Percentiles rank a stretch among this genome's conserved stretches.
These are phyloP conservation scores for Clavispora santaluciae DNA, from an alignment of 805 yeast species.

Conservation along the genomic window DNA sequence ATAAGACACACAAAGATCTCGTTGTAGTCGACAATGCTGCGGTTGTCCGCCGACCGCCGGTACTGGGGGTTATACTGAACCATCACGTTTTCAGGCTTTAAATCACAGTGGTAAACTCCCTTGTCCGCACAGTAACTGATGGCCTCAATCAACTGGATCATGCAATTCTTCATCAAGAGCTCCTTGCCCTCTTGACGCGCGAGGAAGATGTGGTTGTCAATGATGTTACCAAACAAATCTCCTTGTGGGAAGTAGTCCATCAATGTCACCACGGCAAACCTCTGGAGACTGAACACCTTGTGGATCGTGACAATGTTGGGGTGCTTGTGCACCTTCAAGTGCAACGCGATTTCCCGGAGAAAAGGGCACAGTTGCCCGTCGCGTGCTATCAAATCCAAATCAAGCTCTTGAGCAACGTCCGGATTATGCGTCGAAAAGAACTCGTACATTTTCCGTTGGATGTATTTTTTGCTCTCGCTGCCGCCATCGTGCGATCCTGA, in stretches of 20 bases:
- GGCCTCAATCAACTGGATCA: constrained; percentile 36
- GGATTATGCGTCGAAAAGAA: constrained; percentile 6
- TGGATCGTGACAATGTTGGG: constrained; percentile 75
- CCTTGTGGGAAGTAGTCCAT: constrained; percentile 87
- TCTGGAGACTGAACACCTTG: constrained; percentile 59
- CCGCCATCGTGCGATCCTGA: constrained; percentile 75
- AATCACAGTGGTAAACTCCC: constrained; percentile 38
- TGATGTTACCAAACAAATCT: constrained; percentile 82
- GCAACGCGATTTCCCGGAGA: constrained; percentile 67
- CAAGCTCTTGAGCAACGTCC: constrained; percentile 10
- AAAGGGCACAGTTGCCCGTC: constrained; percentile 29
- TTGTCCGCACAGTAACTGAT: constrained; percentile 29
- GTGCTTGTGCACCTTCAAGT: constrained; percentile 69
- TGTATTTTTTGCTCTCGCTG: constrained; percentile 52
- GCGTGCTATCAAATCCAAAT: constrained; percentile 21
- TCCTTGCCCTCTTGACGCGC: constrained; percentile 43
- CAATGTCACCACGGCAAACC: constrained; percentile 56
- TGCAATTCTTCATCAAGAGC: constrained; percentile 38
- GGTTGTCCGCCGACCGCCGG: constrained; percentile 12
- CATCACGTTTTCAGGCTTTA: constrained; percentile 41
- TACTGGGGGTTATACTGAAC: constrained; percentile 26
- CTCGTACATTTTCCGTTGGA: constrained; percentile 27
- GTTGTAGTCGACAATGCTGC: constrained; percentile 32
- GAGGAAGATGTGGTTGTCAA: constrained; percentile 61
- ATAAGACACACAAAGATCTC: constrained; percentile 60